Percentiles rank a stretch among this genome's conserved stretches.
Evolutionary conservation across 345 rosid species (phyloP).

Genomic region (Hibiscus mutabilis): DNA sequence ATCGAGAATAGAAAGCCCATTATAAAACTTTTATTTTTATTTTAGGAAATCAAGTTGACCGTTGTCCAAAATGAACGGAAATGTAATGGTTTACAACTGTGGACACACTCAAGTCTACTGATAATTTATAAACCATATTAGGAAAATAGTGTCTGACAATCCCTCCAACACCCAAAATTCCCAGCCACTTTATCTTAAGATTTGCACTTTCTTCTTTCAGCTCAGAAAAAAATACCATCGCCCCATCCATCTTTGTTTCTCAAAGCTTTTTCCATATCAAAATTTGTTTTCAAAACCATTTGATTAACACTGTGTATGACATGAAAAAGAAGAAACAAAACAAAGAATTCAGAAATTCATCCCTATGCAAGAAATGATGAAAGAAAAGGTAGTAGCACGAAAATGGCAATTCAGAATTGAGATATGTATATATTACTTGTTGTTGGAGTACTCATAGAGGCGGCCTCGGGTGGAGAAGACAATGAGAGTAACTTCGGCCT

Average conservation of each 20-base stretch:
- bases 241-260: background rate
- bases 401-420: too few species aligned
- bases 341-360: background rate
- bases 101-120: background rate
- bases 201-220: background rate
- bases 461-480: conserved; percentile 98
- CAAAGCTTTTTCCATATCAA: background rate
- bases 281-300: background rate
- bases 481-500: conserved; percentile 87
- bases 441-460: conserved; percentile 92
- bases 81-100: background rate
- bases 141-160: background rate
- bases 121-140: background rate
- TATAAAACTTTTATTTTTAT: too few species aligned
- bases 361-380: background rate
- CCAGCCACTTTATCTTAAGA: background rate
- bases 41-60: too few species aligned
- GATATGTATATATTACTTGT: conserved; percentile 37
- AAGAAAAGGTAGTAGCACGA: background rate
- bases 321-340: background rate
- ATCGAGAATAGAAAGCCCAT: too few species aligned
- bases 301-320: background rate
- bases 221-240: background rate
- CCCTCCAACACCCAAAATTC: background rate
- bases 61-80: background rate